Evolutionary conservation across 257 asterid genomes (phyloP).

Genomic region (Fraxinus americana): DNA sequence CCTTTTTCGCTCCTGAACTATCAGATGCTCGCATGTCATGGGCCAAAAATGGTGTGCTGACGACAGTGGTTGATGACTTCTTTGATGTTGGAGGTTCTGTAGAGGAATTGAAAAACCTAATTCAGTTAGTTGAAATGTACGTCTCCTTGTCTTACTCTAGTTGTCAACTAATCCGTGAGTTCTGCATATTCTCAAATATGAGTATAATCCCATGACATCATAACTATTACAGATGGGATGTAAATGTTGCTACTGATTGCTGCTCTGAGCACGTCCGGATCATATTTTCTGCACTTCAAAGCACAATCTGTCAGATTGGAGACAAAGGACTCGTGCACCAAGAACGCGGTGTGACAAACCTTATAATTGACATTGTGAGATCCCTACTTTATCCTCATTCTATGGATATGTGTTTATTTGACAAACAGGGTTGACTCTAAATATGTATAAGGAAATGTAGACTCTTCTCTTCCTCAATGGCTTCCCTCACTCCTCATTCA

Average conservation of each 20-base stretch:
- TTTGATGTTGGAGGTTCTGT: slow-evolving; percentile 84
- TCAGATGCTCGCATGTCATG: slow-evolving; percentile 87
- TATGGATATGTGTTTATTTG: background rate
- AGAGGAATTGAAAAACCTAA: slow-evolving; percentile 68
- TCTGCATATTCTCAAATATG: slow-evolving; percentile 5
- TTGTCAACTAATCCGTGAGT: background rate
- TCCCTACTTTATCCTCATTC: slow-evolving; percentile 16
- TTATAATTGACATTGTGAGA: slow-evolving; percentile 74
- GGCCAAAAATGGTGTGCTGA: slow-evolving; percentile 85
- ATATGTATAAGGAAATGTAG: background rate
- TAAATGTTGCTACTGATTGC: slow-evolving; percentile 46
- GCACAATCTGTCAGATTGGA: slow-evolving; percentile 67
- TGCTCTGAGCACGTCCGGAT: slow-evolving; percentile 66
- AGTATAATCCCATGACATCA: slow-evolving; percentile 16
- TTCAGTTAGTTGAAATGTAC: slow-evolving; percentile 68
- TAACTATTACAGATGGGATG: slow-evolving; percentile 71
- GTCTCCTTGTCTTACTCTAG: slow-evolving; percentile 18
- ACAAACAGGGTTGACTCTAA: background rate
- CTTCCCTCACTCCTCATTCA: too few relatives aligned
- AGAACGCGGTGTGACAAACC: slow-evolving; percentile 54
- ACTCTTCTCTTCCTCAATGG: background rate
- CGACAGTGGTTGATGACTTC: slow-evolving; percentile 92
- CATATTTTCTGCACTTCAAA: slow-evolving; percentile 65
- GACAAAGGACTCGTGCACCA: slow-evolving; percentile 56
- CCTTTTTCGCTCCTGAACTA: slow-evolving; percentile 65